A percentile compares a stretch with the other conserved stretches of the same genome.
These are phyloP conservation scores for Amaranthus hypochondriacus DNA, from an alignment of 148 eudicot species.

Conservation along the genomic window DNA sequence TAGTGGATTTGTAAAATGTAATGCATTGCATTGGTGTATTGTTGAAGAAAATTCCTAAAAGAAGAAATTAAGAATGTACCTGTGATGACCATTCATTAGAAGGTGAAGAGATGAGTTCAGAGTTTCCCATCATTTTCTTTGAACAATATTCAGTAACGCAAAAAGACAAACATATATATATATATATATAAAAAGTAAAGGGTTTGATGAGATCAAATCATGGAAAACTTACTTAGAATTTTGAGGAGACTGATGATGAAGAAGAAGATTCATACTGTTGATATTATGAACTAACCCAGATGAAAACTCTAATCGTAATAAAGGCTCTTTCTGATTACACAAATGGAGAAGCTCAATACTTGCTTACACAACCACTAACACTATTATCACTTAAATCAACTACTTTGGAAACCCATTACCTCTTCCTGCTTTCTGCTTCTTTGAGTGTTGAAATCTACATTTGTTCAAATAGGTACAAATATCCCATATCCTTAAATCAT, in stretches of 20 bases:
- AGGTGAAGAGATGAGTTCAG: conserved; percentile 11
- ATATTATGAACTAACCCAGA: conserved; percentile 21
- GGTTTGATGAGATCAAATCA: conserved; percentile 30
- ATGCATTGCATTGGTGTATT: conserved; percentile 10
- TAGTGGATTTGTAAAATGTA: conserved; percentile 6
- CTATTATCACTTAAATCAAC: too few species aligned
- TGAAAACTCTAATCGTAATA: conserved; percentile 42
- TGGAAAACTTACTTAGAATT: conserved; percentile 29
- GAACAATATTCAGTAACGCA: conserved; percentile 14
- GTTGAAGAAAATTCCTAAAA: conserved; percentile 17
- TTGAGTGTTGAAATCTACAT: too few species aligned
- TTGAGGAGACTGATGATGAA: background rate
- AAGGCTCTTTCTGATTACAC: too few species aligned
- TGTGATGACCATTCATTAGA: conserved; percentile 27
- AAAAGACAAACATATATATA: conserved; percentile 32
- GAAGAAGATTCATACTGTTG: conserved; percentile 8
- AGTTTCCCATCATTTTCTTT: conserved; percentile 20
- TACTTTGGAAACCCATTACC: too few species aligned
- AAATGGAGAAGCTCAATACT: too few species aligned
- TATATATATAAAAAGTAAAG: conserved; percentile 19
- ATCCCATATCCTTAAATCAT: too few species aligned
- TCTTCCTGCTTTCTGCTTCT: too few species aligned
- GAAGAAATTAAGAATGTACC: conserved; percentile 9
- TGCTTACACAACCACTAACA: too few species aligned
- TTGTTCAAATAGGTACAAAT: too few species aligned